A percentile compares a stretch with the other conserved stretches of the same genome.
These are phyloP conservation scores for Sideroxylon spinosum DNA, from an alignment of 179 eudicot species.

Conservation along the genomic window DNA sequence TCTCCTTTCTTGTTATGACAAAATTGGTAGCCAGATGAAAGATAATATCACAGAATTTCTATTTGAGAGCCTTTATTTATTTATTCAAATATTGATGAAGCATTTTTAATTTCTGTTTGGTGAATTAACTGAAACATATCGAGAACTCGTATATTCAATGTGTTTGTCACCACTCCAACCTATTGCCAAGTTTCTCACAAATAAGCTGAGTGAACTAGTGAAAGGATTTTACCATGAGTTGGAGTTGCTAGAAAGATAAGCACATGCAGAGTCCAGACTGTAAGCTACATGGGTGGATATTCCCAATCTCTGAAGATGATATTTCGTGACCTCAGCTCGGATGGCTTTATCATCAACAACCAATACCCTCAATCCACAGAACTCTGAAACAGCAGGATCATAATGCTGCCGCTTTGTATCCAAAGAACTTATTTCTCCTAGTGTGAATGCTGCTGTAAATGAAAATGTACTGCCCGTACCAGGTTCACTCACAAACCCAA, in stretches of 20 bases:
- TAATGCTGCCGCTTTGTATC: constrained; percentile 34
- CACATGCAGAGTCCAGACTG: constrained; percentile 45
- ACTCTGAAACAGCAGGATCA: constrained; percentile 52
- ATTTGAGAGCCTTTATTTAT: not conserved
- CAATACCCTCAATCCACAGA: constrained; percentile 70
- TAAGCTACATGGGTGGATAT: constrained; percentile 47
- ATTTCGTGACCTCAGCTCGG: constrained; percentile 73
- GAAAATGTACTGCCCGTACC: constrained; percentile 81
- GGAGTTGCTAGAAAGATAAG: constrained; percentile 34
- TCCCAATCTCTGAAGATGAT: constrained; percentile 85
- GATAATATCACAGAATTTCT: not conserved
- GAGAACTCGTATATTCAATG: not conserved
- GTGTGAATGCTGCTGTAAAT: constrained; percentile 56
- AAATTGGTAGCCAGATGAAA: not conserved
- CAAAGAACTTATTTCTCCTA: constrained; percentile 36
- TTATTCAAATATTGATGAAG: no score
- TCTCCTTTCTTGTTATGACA: not conserved
- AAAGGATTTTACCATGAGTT: constrained; percentile 43
- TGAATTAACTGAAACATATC: not conserved
- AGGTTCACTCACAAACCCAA: constrained; percentile 73
- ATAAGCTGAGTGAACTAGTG: not conserved
- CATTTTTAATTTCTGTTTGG: no score
- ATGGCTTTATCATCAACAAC: constrained; percentile 63
- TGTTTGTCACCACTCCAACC: not conserved
- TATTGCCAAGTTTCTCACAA: not conserved